Evolutionary conservation across 768 basidiomycete genomes (phyloP).

Genomic region (Crucibulum laeve): DNA sequence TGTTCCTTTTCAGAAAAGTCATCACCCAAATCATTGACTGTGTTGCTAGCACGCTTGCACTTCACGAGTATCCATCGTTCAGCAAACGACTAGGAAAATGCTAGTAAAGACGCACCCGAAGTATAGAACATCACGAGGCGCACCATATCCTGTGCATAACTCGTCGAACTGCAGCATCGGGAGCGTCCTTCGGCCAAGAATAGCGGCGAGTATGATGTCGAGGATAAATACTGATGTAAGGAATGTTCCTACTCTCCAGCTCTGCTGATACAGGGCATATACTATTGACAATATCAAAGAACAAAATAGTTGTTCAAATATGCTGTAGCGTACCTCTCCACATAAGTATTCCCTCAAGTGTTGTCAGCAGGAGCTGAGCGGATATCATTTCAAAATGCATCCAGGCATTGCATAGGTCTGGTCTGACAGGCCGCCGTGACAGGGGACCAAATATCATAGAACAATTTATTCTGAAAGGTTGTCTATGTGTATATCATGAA

Average conservation of each 20-base stretch:
- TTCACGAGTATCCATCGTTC: not conserved
- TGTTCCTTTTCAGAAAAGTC: not conserved
- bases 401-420: not conserved
- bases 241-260: not conserved
- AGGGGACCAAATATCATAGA: slow-evolving; percentile 1
- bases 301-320: not conserved
- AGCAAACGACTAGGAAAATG: not conserved
- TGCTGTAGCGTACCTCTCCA: not conserved
- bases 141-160: slow-evolving; percentile 1
- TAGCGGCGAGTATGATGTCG: not conserved
- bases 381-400: slow-evolving; percentile 1
- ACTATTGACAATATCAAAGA: not conserved
- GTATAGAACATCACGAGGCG: not conserved
- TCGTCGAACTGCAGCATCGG: not conserved
- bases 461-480: not conserved
- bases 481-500: not conserved
- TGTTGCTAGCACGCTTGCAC: slow-evolving; percentile 1
- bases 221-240: not conserved
- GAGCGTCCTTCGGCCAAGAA: not conserved
- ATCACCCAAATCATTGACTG: slow-evolving; percentile 1
- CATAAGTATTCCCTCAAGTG: slow-evolving; percentile 1
- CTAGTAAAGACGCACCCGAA: slow-evolving; percentile 1
- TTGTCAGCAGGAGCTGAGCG: not conserved
- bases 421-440: not conserved
- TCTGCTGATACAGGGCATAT: slow-evolving; percentile 3